phyloP scores from a whole-genome alignment of 306 rosid species.

The Castanopsis chinensis region DNA sequence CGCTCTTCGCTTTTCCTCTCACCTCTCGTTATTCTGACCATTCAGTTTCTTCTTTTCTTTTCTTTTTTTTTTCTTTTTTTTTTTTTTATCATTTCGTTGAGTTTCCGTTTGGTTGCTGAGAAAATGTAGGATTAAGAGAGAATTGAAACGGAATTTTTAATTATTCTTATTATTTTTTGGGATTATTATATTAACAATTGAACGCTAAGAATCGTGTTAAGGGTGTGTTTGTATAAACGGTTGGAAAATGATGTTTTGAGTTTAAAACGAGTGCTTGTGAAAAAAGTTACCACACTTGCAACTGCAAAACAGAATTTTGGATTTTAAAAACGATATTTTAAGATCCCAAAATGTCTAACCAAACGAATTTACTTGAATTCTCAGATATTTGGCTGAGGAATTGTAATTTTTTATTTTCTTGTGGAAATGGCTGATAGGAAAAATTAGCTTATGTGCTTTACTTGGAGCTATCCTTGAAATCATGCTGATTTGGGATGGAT shows the following conservation, averaged over 20 bases:
- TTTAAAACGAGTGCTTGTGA: accelerated
- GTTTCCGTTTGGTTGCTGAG: background rate
- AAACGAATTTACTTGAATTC: background rate
- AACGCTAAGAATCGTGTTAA: background rate
- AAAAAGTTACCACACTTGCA: too few species aligned
- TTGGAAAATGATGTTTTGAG: too few species aligned
- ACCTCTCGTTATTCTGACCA: background rate
- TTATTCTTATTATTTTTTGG: background rate
- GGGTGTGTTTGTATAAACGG: too few species aligned
- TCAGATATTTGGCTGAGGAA: background rate
- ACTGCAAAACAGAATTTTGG: too few species aligned
- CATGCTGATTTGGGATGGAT: background rate
- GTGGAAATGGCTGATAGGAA: background rate
- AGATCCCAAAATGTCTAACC: accelerated
- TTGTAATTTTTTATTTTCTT: background rate
- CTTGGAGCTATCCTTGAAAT: background rate
- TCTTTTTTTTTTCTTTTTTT: background rate
- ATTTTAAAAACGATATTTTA: too few species aligned
- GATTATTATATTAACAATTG: too few species aligned
- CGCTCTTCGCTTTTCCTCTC: background rate
- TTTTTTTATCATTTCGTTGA: background rate
- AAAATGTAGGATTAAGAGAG: background rate
- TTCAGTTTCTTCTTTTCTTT: background rate
- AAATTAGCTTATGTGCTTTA: too few species aligned
- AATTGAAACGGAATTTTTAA: background rate